Evolutionary conservation across 768 basidiomycete genomes (phyloP), one percentile per base, ranked within the genome.

Genomic region (Dentipellis sp.): DNA sequence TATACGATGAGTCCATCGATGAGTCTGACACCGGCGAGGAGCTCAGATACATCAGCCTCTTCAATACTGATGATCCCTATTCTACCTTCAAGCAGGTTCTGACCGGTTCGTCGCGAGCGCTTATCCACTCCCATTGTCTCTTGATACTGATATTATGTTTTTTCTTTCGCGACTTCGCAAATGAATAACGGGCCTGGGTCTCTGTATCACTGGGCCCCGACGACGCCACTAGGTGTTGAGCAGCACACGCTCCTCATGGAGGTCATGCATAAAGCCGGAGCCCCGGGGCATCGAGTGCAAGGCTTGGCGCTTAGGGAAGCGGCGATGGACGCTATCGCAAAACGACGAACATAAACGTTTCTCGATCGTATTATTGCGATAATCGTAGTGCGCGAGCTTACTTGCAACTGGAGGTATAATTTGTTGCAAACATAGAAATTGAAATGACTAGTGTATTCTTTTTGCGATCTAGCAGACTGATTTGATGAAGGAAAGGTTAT

Each of bases 221-320:
- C 88, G 45, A 88, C 88, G 6, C 73, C 73, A 22, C 76, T 93
- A 59, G 76, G 74, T 55, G 75, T 87, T 45, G 90, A 92, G 21
- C 84, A 87, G 63, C 89, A 90, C 67, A 86, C 87, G 2, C 64
- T 84, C 53, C 76, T 92, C 56, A 91, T 91, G 87, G 90, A 93
- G 65, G 80, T 91, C 57, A 89, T 91, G 87, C 75, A 78, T 10
- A 59, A 57, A 10, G 61, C 59, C 10, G 53, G 53, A 3, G 48
- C 48, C 19, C 22, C 17, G 48, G 42, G 51, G 35, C 21, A 35
- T 55, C 14, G 40, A 21, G 10, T 9, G 48, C 21, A 42, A 10
- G 19, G 40, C 40, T 6, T 3, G 6, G 29, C 29, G 29, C 29
- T 6, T 29, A 29, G 29, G 3, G 29, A 3, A 29, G 29, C 3